phyloP scores from a whole-genome alignment of 2,329 filamentous ascomycete genomes.

The Fusarium algeriense region DNA sequence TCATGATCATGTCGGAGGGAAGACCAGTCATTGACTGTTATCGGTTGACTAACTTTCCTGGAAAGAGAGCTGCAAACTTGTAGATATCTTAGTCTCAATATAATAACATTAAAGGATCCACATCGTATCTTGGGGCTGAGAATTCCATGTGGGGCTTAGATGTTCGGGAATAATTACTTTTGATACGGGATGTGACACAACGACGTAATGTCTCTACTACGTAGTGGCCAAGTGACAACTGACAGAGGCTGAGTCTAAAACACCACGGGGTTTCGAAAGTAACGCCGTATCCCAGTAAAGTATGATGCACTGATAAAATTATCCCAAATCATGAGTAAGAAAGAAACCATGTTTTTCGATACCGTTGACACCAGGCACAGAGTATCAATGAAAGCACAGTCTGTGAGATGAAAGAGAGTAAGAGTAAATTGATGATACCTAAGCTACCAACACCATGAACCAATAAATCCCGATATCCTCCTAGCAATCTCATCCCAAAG shows the following conservation, averaged over 20 bases:
- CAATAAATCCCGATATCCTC: neutral
- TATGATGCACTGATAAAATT: neutral
- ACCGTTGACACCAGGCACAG: neutral
- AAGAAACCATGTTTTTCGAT: too few species aligned
- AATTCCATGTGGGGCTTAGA: neutral
- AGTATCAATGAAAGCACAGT: neutral
- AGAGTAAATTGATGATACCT: neutral
- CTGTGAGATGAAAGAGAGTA: neutral
- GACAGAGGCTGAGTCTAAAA: neutral
- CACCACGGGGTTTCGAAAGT: neutral
- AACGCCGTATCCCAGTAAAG: neutral
- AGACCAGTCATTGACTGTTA: slow-evolving; percentile 41
- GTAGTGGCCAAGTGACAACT: too few species aligned
- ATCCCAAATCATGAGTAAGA: too few species aligned
- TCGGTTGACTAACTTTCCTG: slow-evolving; percentile 39
- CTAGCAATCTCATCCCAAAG: neutral
- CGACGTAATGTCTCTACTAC: neutral
- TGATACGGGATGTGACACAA: neutral
- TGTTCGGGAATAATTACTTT: neutral
- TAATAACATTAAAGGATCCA: neutral
- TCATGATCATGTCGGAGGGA: slow-evolving; percentile 37
- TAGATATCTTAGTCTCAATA: neutral
- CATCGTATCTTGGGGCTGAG: neutral
- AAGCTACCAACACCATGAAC: neutral
- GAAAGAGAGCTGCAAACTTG: slow-evolving; percentile 9